phyloP scores from a whole-genome alignment of 192 early-diverging fungal genomes.

The Linderina pennispora region DNA sequence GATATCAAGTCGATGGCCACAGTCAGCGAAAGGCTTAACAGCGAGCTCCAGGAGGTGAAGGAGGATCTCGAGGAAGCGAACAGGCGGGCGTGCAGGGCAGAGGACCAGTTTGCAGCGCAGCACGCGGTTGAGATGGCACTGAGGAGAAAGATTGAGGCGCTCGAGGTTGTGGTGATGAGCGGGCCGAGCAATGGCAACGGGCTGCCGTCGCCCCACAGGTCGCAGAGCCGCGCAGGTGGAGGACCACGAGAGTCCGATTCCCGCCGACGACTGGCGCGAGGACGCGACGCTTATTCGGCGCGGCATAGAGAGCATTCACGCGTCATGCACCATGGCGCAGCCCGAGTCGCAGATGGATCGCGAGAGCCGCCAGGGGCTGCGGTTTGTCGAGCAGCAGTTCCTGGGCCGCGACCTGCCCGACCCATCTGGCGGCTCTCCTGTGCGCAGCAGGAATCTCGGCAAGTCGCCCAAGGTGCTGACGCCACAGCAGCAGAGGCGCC shows the following conservation, averaged over 20 bases:
- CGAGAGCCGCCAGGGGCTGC: neutral
- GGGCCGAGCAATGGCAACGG: neutral
- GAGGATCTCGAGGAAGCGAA: slow-evolving; percentile 1
- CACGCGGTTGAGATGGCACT: neutral
- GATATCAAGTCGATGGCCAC: slow-evolving; percentile 8
- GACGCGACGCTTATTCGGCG: slow-evolving; percentile 2
- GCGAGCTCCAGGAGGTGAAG: neutral
- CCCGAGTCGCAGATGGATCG: slow-evolving; percentile 4
- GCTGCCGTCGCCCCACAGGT: slow-evolving; percentile 6
- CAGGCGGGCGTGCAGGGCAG: slow-evolving; percentile 1
- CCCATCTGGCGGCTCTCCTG: too few species aligned
- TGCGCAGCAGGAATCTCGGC: too few species aligned
- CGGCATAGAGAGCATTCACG: slow-evolving; percentile 8
- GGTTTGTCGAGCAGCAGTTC: slow-evolving; percentile 1
- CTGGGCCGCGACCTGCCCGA: too few species aligned
- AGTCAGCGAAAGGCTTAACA: neutral
- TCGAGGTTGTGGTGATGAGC: neutral
- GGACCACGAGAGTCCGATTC: neutral
- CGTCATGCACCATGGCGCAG: slow-evolving; percentile 1
- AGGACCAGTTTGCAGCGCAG: slow-evolving; percentile 1
- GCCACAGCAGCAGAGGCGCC: neutral
- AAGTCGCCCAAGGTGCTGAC: neutral
- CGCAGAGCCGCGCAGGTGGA: neutral
- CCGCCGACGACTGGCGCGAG: neutral
- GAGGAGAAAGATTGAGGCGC: slow-evolving; percentile 4